These are phyloP conservation scores for Acanthamoeba triangularis DNA, from an alignment of 208 protist species.

Conservation along the genomic window DNA sequence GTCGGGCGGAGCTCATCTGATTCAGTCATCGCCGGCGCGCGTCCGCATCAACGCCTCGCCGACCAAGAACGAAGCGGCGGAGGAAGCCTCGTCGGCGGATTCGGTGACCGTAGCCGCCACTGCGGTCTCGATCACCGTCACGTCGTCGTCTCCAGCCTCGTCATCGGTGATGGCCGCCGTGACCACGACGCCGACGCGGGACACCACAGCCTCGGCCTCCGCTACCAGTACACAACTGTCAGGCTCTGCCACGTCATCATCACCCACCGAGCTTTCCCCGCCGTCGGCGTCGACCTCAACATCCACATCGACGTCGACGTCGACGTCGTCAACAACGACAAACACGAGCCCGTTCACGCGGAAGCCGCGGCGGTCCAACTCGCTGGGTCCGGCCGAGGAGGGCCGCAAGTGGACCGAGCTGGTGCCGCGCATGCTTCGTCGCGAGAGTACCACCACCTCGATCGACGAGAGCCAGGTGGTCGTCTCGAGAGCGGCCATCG, in stretches of 20 bases:
- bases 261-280: too few relatives aligned
- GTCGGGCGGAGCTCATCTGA: too few relatives aligned
- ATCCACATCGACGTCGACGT: not conserved
- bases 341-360: not conserved
- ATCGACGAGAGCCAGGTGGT: not conserved
- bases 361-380: conserved; percentile 33
- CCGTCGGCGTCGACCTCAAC: not conserved
- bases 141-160: too few relatives aligned
- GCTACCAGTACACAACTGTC: too few relatives aligned
- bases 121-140: too few relatives aligned
- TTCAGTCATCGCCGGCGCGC: conserved; percentile 12
- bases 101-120: not conserved
- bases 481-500: not conserved
- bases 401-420: conserved; percentile 10
- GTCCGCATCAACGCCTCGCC: conserved; percentile 18
- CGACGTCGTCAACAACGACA: not conserved
- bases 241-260: not conserved
- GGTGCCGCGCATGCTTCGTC: not conserved
- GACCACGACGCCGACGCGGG: too few relatives aligned
- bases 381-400: conserved; percentile 4
- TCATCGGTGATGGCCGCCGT: too few relatives aligned
- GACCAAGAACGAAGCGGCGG: not conserved
- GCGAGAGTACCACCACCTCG: not conserved
- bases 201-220: too few relatives aligned
- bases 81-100: not conserved